Conservation (phyloP, 2,329 filamentous ascomycete species). For the Trichoderma oligosporum region DNA sequence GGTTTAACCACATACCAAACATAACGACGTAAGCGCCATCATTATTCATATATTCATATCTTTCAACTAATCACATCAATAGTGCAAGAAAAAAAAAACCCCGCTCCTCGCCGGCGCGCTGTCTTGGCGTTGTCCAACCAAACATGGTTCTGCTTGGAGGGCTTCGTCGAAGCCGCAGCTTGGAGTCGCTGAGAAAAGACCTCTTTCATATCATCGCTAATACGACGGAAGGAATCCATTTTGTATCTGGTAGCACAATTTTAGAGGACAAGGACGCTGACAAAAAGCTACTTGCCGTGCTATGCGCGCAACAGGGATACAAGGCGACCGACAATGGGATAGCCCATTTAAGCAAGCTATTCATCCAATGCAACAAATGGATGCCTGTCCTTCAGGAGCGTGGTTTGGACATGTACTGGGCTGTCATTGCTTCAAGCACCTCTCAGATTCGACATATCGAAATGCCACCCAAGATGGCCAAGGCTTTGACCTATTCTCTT, state of each 20-base stretch:
- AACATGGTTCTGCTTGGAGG: not conserved
- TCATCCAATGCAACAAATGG: constrained; percentile 15
- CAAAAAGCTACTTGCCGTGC: not conserved
- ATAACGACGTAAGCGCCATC: not conserved
- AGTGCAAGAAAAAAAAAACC: not conserved
- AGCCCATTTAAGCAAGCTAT: not conserved
- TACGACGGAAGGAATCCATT: constrained; percentile 17
- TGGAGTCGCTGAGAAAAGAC: constrained; percentile 12
- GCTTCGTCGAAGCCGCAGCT: constrained; percentile 4
- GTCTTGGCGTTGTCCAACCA: not conserved
- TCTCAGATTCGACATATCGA: not conserved
- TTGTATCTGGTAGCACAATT: not conserved
- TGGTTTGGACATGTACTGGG: not conserved
- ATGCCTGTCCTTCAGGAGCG: not conserved
- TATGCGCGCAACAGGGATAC: constrained; percentile 7
- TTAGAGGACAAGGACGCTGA: not conserved
- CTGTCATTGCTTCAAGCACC: not conserved
- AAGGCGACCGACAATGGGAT: not conserved
- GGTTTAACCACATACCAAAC: not conserved
- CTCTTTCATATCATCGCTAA: constrained; percentile 6
- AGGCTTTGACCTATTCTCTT: constrained; percentile 12
- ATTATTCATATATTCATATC: too few species aligned
- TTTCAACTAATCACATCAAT: not conserved
- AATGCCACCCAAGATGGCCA: not conserved
- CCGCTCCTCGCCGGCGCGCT: not conserved